phyloP scores from a whole-genome alignment of 108 stramenopile genomes.

The Fragilariopsis cylindrus region DNA sequence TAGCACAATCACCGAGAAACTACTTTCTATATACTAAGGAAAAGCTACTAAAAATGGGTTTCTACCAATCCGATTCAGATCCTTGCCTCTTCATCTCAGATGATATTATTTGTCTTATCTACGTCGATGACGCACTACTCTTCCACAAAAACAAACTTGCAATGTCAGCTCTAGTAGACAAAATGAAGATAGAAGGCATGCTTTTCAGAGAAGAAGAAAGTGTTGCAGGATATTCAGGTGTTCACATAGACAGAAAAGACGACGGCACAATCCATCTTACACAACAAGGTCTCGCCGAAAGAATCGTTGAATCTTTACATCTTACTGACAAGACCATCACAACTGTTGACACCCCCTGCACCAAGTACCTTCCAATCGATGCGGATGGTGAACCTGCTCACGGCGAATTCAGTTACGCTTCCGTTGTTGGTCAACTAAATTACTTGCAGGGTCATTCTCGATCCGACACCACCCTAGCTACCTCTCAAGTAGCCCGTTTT shows the following conservation, averaged over 20 bases:
- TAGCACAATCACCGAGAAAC: no score
- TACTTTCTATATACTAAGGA: no score
- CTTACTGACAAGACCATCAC: slow-evolving; percentile 26
- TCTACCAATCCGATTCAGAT: slow-evolving; percentile 30
- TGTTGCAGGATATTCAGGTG: slow-evolving; percentile 31
- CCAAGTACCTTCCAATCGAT: slow-evolving; percentile 30
- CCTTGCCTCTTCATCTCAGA: slow-evolving; percentile 52
- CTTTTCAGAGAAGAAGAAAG: slow-evolving; percentile 23
- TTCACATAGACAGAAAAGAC: slow-evolving; percentile 5
- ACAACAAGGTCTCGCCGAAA: slow-evolving; percentile 38
- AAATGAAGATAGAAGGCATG: slow-evolving; percentile 2
- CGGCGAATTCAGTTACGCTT: slow-evolving; percentile 27
- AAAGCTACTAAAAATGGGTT: slow-evolving; percentile 27
- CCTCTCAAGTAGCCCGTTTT: slow-evolving; percentile 27
- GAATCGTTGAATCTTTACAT: slow-evolving; percentile 30
- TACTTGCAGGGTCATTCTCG: slow-evolving; percentile 33
- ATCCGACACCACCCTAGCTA: slow-evolving; percentile 28
- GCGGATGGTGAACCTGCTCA: slow-evolving; percentile 33
- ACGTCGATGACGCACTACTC: slow-evolving; percentile 46
- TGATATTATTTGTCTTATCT: slow-evolving; percentile 39
- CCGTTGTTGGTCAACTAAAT: slow-evolving; percentile 35
- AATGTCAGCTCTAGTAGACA: background rate
- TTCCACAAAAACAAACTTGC: background rate
- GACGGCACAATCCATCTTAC: slow-evolving; percentile 22
- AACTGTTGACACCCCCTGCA: background rate